Evolutionary conservation across 129 eudicot genomes (phyloP).

Genomic region (Dittrichia graveolens): DNA sequence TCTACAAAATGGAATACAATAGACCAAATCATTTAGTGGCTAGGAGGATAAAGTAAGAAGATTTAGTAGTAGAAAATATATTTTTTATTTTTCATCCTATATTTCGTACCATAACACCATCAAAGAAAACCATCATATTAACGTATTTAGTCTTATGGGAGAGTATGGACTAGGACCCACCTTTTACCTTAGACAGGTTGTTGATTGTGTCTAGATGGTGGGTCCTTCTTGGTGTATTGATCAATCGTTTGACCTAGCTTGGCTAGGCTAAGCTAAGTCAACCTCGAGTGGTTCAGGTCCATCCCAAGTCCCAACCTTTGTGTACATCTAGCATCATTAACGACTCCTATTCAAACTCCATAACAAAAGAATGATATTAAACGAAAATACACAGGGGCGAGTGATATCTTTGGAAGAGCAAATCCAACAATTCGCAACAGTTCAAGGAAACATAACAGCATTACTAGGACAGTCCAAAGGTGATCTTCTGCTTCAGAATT

Average conservation of each 20-base stretch:
- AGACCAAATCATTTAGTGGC: not conserved
- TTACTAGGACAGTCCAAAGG: slow-evolving; percentile 32
- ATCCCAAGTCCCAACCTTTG: not conserved
- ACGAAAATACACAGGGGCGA: slow-evolving; percentile 20
- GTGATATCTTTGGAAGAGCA: slow-evolving; percentile 45
- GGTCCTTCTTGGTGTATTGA: not conserved
- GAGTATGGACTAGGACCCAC: too few relatives aligned
- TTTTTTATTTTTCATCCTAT: too few relatives aligned
- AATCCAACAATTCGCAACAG: slow-evolving; percentile 48
- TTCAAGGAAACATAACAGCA: slow-evolving; percentile 42
- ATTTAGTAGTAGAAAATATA: too few relatives aligned
- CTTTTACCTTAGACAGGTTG: too few relatives aligned
- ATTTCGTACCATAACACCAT: too few relatives aligned
- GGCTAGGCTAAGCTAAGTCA: not conserved
- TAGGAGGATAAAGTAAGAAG: too few relatives aligned
- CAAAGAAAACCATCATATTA: too few relatives aligned
- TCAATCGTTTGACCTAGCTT: not conserved
- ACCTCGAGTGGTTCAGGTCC: not conserved
- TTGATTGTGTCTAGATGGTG: too few relatives aligned
- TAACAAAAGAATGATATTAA: slow-evolving; percentile 3
- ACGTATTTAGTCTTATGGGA: too few relatives aligned
- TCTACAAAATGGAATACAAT: not conserved
- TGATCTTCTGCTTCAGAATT: slow-evolving; percentile 27
- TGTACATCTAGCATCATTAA: not conserved
- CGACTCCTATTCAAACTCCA: not conserved